phyloP scores from a whole-genome alignment of 208 protist genomes.

The Trypanosoma scelopori region DNA sequence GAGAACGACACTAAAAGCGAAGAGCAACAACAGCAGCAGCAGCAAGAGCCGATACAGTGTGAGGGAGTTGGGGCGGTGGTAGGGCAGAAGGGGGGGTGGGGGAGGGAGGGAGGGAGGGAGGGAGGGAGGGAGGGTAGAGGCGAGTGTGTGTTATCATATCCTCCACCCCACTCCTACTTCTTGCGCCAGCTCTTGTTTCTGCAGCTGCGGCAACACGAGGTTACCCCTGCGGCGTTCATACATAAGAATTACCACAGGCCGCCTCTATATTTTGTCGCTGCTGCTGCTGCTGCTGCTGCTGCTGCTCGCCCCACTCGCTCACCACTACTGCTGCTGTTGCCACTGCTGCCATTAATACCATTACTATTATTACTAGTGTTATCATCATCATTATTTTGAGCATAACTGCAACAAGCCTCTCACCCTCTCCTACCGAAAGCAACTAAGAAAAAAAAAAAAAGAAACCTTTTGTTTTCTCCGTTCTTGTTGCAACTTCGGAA shows the following conservation, averaged over 20 bases:
- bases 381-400: too few relatives aligned
- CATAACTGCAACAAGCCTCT: too few relatives aligned
- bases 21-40: too few relatives aligned
- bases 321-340: not conserved
- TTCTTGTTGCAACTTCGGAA: not conserved
- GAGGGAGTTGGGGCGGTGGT: not conserved
- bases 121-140: not conserved
- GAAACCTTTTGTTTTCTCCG: not conserved
- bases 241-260: too few relatives aligned
- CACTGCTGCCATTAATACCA: not conserved
- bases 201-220: too few relatives aligned
- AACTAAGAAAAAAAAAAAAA: not conserved
- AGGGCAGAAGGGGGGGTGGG: not conserved
- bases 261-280: not conserved
- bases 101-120: not conserved
- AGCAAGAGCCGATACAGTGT: too few relatives aligned
- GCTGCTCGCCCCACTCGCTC: not conserved
- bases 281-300: not conserved
- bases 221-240: too few relatives aligned
- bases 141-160: too few relatives aligned
- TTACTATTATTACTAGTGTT: not conserved
- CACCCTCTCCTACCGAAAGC: too few relatives aligned
- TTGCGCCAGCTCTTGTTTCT: too few relatives aligned
- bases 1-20: too few relatives aligned
- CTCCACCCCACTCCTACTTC: too few relatives aligned